Evolutionary conservation across 192 early-diverging fungal genomes (phyloP).

Genomic region (Rhizophagus sp.): DNA sequence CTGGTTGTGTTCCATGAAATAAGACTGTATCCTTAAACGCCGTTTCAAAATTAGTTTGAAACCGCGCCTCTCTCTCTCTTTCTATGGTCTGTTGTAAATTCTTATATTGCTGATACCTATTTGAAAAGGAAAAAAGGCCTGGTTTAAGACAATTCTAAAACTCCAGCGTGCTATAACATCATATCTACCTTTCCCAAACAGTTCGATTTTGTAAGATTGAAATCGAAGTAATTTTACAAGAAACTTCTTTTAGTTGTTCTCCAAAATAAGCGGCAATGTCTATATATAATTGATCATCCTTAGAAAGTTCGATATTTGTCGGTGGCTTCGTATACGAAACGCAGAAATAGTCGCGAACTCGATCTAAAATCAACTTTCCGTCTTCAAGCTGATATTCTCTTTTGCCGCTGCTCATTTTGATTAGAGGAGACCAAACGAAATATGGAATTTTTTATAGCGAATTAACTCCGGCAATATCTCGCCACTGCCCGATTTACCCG

Average conservation of each 20-base stretch:
- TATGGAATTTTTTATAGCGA: too few species aligned
- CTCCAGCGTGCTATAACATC: not conserved
- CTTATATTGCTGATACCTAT: constrained; percentile 21
- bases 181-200: constrained; percentile 19
- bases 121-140: not conserved
- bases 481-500: too few species aligned
- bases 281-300: not conserved
- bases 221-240: constrained; percentile 1
- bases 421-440: not conserved
- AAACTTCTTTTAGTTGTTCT: not conserved
- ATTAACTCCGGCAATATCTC: too few species aligned
- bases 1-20: constrained; percentile 27
- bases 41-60: not conserved
- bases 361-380: constrained; percentile 12
- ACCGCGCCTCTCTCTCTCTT: not conserved
- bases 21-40: constrained; percentile 20
- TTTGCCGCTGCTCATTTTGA: not conserved
- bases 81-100: not conserved
- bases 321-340: not conserved
- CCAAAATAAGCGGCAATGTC: constrained; percentile 14
- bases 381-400: constrained; percentile 26
- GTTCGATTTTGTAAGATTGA: constrained; percentile 5
- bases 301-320: not conserved
- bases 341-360: constrained; percentile 5
- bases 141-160: not conserved